These are phyloP conservation scores for Thalassiosira hispida DNA, from an alignment of 352 stramenopile genomes.

Conservation along the genomic window DNA sequence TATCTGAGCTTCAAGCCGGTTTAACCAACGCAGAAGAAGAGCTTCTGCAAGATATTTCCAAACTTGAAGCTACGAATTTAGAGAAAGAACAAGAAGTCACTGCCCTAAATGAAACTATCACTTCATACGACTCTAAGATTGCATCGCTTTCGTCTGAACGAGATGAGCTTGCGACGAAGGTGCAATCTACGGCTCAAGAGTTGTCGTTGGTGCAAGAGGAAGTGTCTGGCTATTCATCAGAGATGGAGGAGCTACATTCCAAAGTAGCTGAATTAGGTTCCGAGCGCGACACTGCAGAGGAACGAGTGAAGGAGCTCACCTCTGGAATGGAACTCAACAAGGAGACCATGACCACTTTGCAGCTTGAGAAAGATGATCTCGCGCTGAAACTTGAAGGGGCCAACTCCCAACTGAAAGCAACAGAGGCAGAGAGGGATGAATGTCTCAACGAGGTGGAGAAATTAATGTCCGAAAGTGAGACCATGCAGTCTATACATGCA, in stretches of 20 bases:
- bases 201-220: slow-evolving; percentile 5
- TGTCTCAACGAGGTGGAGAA: slow-evolving; percentile 18
- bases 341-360: slow-evolving; percentile 1
- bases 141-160: neutral
- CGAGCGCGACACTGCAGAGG: neutral
- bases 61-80: neutral
- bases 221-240: neutral
- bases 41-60: neutral
- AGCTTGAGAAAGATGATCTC: slow-evolving; percentile 31
- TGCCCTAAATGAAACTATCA: too few species aligned
- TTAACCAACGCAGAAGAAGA: neutral
- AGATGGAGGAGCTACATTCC: slow-evolving; percentile 9
- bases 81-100: neutral
- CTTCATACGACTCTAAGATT: neutral
- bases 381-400: slow-evolving; percentile 30
- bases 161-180: neutral
- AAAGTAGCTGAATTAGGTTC: slow-evolving; percentile 8
- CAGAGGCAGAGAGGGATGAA: slow-evolving; percentile 21
- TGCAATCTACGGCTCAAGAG: neutral
- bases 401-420: slow-evolving; percentile 3
- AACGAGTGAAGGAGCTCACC: slow-evolving; percentile 7
- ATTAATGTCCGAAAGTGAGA: slow-evolving; percentile 1
- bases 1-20: slow-evolving; percentile 5
- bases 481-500: neutral
- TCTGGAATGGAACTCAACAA: slow-evolving; percentile 7